Percentiles rank a stretch among this genome's conserved stretches.
These are phyloP conservation scores for Agrostemma githago DNA, from an alignment of 148 eudicot genomes.

Conservation along the genomic window DNA sequence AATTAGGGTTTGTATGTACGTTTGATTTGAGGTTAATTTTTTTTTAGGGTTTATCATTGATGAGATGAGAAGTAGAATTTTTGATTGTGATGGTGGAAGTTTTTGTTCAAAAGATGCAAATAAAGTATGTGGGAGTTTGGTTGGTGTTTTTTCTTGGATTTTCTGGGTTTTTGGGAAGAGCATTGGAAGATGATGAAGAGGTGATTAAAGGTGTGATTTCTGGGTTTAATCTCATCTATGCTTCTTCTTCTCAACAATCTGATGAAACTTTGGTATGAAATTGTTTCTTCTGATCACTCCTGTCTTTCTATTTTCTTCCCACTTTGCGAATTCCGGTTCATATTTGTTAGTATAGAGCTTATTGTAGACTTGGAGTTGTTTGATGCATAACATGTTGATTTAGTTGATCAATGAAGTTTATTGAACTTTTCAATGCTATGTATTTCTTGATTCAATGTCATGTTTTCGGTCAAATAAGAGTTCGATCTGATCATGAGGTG, in stretches of 20 bases:
- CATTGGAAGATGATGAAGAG: constrained; percentile 31
- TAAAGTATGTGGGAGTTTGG: constrained; percentile 33
- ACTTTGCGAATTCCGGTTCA: no score
- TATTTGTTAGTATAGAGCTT: no score
- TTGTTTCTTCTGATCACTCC: not conserved
- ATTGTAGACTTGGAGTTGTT: not conserved
- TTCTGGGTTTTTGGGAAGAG: constrained; percentile 33
- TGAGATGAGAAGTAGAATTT: constrained; percentile 41
- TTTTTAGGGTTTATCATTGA: constrained; percentile 32
- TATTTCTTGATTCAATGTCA: not conserved
- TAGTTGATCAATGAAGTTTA: constrained; percentile 10
- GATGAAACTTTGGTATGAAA: constrained; percentile 55
- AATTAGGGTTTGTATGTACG: constrained; percentile 21
- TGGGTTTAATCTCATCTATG: constrained; percentile 22
- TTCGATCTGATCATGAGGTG: not conserved
- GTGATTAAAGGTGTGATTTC: constrained; percentile 30
- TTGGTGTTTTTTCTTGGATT: constrained; percentile 41
- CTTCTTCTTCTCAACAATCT: constrained; percentile 34
- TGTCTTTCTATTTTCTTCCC: no score
- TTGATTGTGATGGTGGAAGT: constrained; percentile 37
- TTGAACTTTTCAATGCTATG: constrained; percentile 5
- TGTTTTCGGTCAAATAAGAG: not conserved
- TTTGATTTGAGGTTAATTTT: not conserved
- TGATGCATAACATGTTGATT: not conserved
- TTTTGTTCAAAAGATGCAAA: constrained; percentile 37